Evolutionary conservation across 2,329 filamentous ascomycete species (phyloP), one percentile per base, ranked within the genome.

Genomic region (Sordariomycetes sp.): DNA sequence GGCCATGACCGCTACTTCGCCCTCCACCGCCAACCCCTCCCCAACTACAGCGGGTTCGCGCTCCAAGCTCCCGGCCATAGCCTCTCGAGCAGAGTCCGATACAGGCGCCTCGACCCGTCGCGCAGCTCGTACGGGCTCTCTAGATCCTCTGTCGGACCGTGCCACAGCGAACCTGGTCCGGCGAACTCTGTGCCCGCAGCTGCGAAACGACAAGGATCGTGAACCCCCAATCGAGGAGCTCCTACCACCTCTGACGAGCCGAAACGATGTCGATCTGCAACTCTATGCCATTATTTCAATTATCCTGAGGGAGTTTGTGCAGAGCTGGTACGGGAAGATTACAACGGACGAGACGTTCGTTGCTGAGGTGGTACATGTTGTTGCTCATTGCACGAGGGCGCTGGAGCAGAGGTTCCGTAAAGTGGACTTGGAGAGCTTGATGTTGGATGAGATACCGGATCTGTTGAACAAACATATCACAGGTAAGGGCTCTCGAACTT

Each of bases 211-310:
- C 59, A 66, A 81, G 46, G 72, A 71, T 29, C 58, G 59, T 38
- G 59, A 59, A 40, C 57, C 62, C 20, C 74, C 85, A 32, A 79
- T 94, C 45, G 79, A 93, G 39, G 82, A 88, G 46, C 66, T 94
- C 28, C 66, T 98, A 30, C 92, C 90, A 39, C 87, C 88, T 25
- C 68, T 98, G 50, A 96, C 90, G 32, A 94, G 87, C 63, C 87
- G 86, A 33, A 94, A 94, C 56, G 86, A 93, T 46, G 77, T 96
- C 39, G 92, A 98, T 57, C 64, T 93, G 37, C 84, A 98, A 60
- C 72, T 98, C 5, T 98, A 96, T 54, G 90, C 86, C 19, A 74
- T 96, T 39, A 79, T 98, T 40, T 84, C 92, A 34, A 82, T 96
- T 39, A 78, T 96, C 41, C 69, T 95, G 47, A 79, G 84, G 49